These are phyloP conservation scores for Limnomonas spitsbergensis DNA, from an alignment of 139 green algal species.

Conservation along the genomic window DNA sequence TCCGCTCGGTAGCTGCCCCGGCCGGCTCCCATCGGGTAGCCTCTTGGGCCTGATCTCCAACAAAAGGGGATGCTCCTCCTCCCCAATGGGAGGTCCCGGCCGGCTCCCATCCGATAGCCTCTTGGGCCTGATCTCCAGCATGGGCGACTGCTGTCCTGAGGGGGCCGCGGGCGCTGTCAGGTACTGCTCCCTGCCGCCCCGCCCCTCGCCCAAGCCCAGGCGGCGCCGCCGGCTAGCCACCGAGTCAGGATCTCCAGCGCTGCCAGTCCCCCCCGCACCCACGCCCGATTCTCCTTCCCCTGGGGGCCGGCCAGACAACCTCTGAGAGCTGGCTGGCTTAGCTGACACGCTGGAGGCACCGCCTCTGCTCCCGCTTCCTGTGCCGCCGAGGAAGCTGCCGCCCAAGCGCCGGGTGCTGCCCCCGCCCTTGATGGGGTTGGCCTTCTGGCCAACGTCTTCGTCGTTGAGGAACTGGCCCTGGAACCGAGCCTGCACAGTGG, in stretches of 20 bases:
- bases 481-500: constrained; percentile 12
- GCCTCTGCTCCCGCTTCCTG: neutral
- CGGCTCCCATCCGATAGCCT: neutral
- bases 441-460: constrained; percentile 4
- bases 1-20: no score
- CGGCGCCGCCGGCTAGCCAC: neutral
- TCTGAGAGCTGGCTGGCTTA: neutral
- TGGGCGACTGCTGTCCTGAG: neutral
- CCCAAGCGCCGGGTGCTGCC: neutral
- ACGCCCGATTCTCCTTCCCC: neutral
- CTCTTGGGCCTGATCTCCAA: neutral
- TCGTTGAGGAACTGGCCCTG: constrained; percentile 13
- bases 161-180: neutral
- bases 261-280: neutral
- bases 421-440: neutral
- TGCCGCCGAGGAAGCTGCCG: neutral
- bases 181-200: neutral
- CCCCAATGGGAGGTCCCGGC: neutral
- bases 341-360: neutral
- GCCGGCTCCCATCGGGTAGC: neutral
- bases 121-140: constrained; percentile 1
- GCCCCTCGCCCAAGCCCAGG: constrained; percentile 1
- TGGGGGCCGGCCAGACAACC: neutral
- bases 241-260: neutral
- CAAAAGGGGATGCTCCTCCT: neutral